Evolutionary conservation across 495 filamentous ascomycete genomes (phyloP).

Genomic region (Annulohypoxylon moriforme): DNA sequence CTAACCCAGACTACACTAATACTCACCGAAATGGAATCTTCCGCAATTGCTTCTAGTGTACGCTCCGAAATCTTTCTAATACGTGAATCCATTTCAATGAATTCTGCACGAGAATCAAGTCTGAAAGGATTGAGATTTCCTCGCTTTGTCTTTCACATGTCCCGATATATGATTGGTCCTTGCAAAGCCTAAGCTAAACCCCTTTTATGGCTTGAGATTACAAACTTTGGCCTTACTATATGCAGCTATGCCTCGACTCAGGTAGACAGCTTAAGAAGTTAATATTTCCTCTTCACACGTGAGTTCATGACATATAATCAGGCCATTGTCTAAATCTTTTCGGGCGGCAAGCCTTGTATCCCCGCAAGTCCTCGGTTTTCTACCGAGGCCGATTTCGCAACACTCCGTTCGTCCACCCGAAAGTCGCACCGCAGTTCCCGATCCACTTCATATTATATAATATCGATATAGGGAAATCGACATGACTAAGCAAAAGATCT

Average conservation of each 20-base stretch:
- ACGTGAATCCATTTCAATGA: background rate
- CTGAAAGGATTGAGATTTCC: background rate
- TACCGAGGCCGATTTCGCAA: constrained; percentile 32
- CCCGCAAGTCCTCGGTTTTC: constrained; percentile 17
- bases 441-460: background rate
- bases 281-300: background rate
- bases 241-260: constrained; percentile 10
- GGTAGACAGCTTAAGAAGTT: background rate
- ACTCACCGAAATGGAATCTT: constrained; percentile 6
- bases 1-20: constrained; percentile 6
- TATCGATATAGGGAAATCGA: too few species aligned
- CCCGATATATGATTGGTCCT: background rate
- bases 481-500: too few species aligned
- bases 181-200: constrained; percentile 10
- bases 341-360: constrained; percentile 21
- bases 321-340: constrained; percentile 12
- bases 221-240: background rate
- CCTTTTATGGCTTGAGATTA: background rate
- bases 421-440: constrained; percentile 11
- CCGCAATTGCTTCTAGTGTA: background rate
- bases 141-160: constrained; percentile 18
- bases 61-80: background rate
- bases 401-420: constrained; percentile 7
- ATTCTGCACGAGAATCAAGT: background rate
- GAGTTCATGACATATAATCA: constrained; percentile 16